Percentiles rank a stretch among this genome's conserved stretches.
Evolutionary conservation across 257 asterid genomes (phyloP).

Genomic region (Linderniella brevidens): DNA sequence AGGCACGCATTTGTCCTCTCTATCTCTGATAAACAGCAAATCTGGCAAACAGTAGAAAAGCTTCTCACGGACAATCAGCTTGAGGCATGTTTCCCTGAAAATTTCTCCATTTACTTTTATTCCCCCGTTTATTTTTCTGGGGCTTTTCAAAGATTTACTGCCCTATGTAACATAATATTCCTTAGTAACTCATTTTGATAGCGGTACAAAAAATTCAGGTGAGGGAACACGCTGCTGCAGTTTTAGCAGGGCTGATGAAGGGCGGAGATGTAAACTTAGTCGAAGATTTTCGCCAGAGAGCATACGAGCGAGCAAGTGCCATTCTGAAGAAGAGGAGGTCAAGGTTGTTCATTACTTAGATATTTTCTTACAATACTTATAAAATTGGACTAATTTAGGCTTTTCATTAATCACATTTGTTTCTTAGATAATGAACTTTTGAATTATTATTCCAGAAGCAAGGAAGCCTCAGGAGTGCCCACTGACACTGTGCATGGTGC

Average conservation of each 20-base stretch:
- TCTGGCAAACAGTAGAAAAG: slow-evolving; percentile 81
- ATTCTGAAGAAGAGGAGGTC: slow-evolving; percentile 49
- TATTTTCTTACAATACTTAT: slow-evolving; percentile 6
- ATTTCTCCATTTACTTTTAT: not conserved
- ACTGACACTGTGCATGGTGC: slow-evolving; percentile 78
- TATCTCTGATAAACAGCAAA: slow-evolving; percentile 44
- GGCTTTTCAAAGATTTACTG: not conserved
- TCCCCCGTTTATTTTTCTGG: not conserved
- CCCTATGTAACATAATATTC: not conserved
- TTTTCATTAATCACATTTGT: not conserved
- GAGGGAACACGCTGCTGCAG: slow-evolving; percentile 99
- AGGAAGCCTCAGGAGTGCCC: slow-evolving; percentile 35
- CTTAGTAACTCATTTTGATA: not conserved
- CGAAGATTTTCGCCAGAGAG: slow-evolving; percentile 66
- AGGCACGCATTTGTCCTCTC: slow-evolving; percentile 87
- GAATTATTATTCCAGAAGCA: slow-evolving; percentile 27
- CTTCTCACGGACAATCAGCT: slow-evolving; percentile 79
- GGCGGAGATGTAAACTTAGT: slow-evolving; percentile 65
- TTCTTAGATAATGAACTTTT: not conserved
- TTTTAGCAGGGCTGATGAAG: slow-evolving; percentile 94
- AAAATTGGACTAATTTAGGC: no score
- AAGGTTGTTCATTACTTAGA: slow-evolving; percentile 26
- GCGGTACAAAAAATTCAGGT: slow-evolving; percentile 30
- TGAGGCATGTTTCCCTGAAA: slow-evolving; percentile 44
- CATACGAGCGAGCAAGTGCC: slow-evolving; percentile 59